A percentile compares a stretch with the other conserved stretches of the same genome.
These are phyloP conservation scores for Carex littledalei DNA, from an alignment of 176 grass and related monocot genomes.

Conservation along the genomic window DNA sequence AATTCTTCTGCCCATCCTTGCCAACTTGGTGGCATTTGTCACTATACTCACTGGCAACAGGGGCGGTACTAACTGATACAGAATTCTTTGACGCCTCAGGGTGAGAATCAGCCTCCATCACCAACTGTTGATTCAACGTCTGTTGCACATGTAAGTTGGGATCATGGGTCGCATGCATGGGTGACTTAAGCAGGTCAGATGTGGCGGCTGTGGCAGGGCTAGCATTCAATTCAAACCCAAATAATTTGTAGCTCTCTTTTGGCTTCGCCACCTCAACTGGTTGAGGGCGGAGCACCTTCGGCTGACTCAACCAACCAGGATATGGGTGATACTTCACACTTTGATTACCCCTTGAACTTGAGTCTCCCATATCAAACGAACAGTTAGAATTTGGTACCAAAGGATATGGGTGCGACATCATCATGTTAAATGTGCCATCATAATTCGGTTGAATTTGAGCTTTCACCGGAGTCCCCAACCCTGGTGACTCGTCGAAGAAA, in stretches of 20 bases:
- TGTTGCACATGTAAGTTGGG: slow-evolving; percentile 33
- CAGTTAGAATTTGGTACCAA: slow-evolving; percentile 27
- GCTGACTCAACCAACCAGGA: slow-evolving; percentile 51
- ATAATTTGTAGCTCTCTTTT: slow-evolving; percentile 77
- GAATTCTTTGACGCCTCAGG: slow-evolving; percentile 48
- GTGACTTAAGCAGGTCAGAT: slow-evolving; percentile 41
- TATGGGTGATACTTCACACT: slow-evolving; percentile 17
- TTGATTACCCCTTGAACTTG: background rate
- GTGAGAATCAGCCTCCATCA: slow-evolving; percentile 43
- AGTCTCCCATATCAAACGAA: slow-evolving; percentile 35
- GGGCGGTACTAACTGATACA: slow-evolving; percentile 55
- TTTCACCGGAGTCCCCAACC: background rate
- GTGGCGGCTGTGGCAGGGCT: slow-evolving; percentile 23
- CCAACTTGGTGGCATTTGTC: slow-evolving; percentile 28
- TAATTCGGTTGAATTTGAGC: slow-evolving; percentile 18
- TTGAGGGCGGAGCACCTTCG: slow-evolving; percentile 47
- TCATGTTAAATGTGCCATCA: slow-evolving; percentile 20
- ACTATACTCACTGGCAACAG: slow-evolving; percentile 51
- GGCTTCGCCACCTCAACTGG: slow-evolving; percentile 56
- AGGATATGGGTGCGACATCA: slow-evolving; percentile 38
- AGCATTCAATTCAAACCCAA: slow-evolving; percentile 76
- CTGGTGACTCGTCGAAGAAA: slow-evolving; percentile 43
- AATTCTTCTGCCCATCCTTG: slow-evolving; percentile 63
- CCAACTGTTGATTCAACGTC: slow-evolving; percentile 28
- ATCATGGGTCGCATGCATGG: slow-evolving; percentile 42